Evolutionary conservation across 2,329 filamentous ascomycete species (phyloP), one percentile per base, ranked within the genome.

Genomic region (Pseudogymnoascus sp.): DNA sequence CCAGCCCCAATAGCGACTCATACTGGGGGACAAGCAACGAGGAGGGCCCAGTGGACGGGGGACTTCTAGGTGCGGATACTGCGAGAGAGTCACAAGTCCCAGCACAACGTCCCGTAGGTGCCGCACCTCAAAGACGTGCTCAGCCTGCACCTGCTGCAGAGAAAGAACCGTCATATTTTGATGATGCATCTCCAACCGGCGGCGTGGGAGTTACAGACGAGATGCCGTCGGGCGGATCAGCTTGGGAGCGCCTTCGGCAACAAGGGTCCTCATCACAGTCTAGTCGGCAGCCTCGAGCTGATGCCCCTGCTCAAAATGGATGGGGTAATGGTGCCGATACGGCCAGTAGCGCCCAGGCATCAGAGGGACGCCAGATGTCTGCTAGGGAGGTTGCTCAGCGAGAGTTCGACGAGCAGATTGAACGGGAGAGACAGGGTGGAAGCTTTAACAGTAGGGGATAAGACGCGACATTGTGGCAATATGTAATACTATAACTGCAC

Each of bases 331-430:
- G 16, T 56, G 25, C 49, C 16, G 49, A 11, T 56, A 21, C 28
- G 5, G 28, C n/a, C n/a, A 18, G 28, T 36, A 21, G 16, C 25
- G n/a, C 25, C 9, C 49, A 56, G 49, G 49, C 11, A 34, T 2
- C 49, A 21, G 49, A 18, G 28, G 28, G 16, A 14, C 49, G 49
- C 14, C 28, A 34, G 25, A 56, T 56, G 49, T 56, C 49, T 18
- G 28, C 49, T 12, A 56, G 28, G n/a, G 49, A 56, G 42, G 36
- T 23, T 59, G 69, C 70, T 5, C 72, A 73, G 64, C 68, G 66
- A 59, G 72, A 73, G 18, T 74, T 74, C 63, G 72, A 74, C 68
- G 70, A 69, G 16, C 63, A 65, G n/a, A 63, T 74, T 18, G 72
- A 74, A 42, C 65, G 65, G 25, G 72, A 74, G 62, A 66, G 72